Base-by-base conservation (phyloP, 2,329 filamentous ascomycete species). In the Claviceps paspali region DNA sequence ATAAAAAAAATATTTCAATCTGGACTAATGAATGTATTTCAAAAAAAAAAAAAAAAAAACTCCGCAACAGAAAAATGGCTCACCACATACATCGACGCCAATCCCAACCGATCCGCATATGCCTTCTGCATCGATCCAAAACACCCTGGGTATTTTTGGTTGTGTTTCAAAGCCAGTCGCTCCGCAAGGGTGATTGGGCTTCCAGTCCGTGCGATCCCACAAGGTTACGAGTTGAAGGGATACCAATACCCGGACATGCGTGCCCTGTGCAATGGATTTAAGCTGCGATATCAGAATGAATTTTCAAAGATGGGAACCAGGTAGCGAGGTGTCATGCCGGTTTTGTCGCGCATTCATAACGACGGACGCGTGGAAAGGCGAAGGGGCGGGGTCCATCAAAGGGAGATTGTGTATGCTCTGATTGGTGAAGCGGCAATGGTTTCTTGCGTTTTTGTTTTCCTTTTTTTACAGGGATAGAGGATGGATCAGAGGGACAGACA, bases 211-310 rank as follows among this genome's bases (percentile, higher is more conserved):
- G 79, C 95, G 27, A 82, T 96, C 14, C 91, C 91, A 2, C 82
- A 92, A 50, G 91, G 84, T 5, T 98, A 88, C 53, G 86, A 96
- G 63, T 70, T 98, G 50, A 77, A 86, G 61, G 82, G 82, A 47
- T 82, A 82, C 47, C 74, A 80, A 36, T 98, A 98, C 55, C 88
- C 91, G 1, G 87, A 96, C 51, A 94, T 96, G 82, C 73, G 81
- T 47, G 85, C 86, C 34, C 65, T 98, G 44, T 94, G 88, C 67
- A 98, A 98, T 61, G 91, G 88, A 5, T 96, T 96, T 69, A 96
- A 96, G 68, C 60, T 88, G 52, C 68, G 87, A 38, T 86, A 72
- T 52, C 68, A 73, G 50, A 72, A 65, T 45, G 71, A 76, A 54
- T 65, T 86, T 55, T 67, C 68, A 42, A 82, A 78, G 57, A 68